Conservation (phyloP, 768 basidiomycete genomes). For the Russula olivacea region DNA sequence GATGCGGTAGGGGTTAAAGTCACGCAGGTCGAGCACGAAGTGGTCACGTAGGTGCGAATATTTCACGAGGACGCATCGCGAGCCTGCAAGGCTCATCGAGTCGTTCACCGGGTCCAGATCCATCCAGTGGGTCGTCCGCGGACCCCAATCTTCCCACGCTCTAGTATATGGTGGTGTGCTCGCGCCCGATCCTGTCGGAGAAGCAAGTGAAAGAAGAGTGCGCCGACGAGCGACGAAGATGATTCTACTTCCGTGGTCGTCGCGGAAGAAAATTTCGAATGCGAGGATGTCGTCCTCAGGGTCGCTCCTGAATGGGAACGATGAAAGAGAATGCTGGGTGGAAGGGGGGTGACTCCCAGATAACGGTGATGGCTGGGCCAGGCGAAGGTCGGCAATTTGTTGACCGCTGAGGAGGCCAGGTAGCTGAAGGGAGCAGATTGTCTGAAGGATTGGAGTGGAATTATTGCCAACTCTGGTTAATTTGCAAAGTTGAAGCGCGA, state of each 20-base stretch:
- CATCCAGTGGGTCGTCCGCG: conserved; percentile 18
- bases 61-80: conserved; percentile 16
- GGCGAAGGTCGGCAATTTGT: conserved; percentile 1
- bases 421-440: conserved; percentile 4
- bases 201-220: conserved; percentile 9
- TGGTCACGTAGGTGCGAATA: conserved; percentile 15
- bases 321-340: neutral
- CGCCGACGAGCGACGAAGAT: conserved; percentile 14
- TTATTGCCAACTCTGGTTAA: neutral
- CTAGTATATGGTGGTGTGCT: neutral
- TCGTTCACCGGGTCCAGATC: conserved; percentile 16
- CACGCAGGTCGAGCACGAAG: conserved; percentile 11
- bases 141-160: conserved; percentile 20
- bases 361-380: conserved; percentile 10
- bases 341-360: neutral
- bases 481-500: conserved; percentile 7
- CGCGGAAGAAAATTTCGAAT: neutral
- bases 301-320: conserved; percentile 13
- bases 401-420: conserved; percentile 1
- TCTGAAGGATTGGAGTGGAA: neutral
- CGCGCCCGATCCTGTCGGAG: neutral
- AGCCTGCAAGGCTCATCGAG: conserved; percentile 17
- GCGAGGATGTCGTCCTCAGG: conserved; percentile 15
- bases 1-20: conserved; percentile 16
- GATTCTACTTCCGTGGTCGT: conserved; percentile 8